Evolutionary conservation across 371 early-diverging fungal genomes (phyloP), one percentile per base, ranked within the genome.

Genomic region (Rhizopus sp.): DNA sequence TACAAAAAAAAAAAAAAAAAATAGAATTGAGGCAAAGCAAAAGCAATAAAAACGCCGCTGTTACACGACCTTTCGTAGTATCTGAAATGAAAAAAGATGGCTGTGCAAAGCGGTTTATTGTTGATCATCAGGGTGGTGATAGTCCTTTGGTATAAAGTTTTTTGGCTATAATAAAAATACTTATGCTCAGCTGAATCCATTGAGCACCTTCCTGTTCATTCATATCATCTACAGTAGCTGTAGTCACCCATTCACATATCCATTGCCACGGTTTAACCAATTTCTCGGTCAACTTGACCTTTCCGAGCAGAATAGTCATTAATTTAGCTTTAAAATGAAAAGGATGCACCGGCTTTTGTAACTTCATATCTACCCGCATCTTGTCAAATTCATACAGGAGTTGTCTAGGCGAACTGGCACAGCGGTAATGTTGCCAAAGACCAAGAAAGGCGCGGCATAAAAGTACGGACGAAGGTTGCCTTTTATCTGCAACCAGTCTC

Each of bases 211-310:
- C 7, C 7, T 30, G 46, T 46, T 3, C 2, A 23, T 23, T 23
- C 23, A 23, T 23, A 23, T 23, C 23, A 23, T 53, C 29, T 9
- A 60, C 10, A 34, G 49, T 48, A 1, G 54, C 31, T 3, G 9
- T 38, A 31, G 57, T 56, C 8, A 71, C 68, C 75, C 75, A 74
- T 29, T 71, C 57, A 40, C 75, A 74, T 29, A 70, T 54, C 2
- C 66, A 33, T 32, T 60, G 53, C 75, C 75, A 74, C n/a, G 57
- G 50, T 17, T 55, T 45, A 10, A 64, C 59, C 17, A 74, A 47
- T 2, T 64, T 45, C 2, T 68, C 49, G n/a, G 75, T 64, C 63
- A 74, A 40, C 49, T 68, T 64, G 17, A 74, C 60, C 30, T 66
- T 56, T 7, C 72, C 75, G 64, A 74, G 71, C n/a, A 74, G 31